Conservation (phyloP, 495 filamentous ascomycete species). For the Penicillium tannophilum region DNA sequence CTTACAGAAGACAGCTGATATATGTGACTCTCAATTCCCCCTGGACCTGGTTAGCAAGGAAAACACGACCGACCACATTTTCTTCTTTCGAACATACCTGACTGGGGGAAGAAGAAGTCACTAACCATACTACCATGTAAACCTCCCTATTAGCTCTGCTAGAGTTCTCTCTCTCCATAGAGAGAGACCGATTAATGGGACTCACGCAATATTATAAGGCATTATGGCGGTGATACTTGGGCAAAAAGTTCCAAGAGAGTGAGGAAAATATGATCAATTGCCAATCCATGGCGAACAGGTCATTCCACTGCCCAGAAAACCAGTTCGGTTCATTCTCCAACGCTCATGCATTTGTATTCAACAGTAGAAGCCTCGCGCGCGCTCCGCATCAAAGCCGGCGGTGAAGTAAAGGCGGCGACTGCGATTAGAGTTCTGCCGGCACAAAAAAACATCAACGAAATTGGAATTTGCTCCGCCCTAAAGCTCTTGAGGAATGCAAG, state of each 20-base stretch:
- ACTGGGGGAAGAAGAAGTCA: conserved; percentile 99
- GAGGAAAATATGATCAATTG: conserved; percentile 7
- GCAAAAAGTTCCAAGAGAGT: conserved; percentile 7
- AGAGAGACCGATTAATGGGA: conserved; percentile 13
- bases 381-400: neutral
- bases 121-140: conserved; percentile 76
- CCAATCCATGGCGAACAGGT: conserved; percentile 25
- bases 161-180: neutral
- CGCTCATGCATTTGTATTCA: neutral
- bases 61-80: too few species aligned
- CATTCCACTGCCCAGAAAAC: conserved; percentile 4
- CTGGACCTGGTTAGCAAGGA: conserved; percentile 37
- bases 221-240: conserved; percentile 39
- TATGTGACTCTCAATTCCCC: conserved; percentile 96
- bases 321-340: conserved; percentile 12
- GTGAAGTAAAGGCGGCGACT: conserved; percentile 14
- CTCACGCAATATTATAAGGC: conserved; percentile 76
- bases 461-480: conserved; percentile 20
- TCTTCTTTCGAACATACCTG: conserved; percentile 50
- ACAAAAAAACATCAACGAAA: conserved; percentile 19
- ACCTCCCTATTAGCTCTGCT: conserved; percentile 3
- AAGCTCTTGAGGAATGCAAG: conserved; percentile 10
- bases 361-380: neutral
- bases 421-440: conserved; percentile 16
- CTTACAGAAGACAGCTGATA: conserved; percentile 85